phyloP scores from a whole-genome alignment of 805 yeast species.

The Blastobotrys terrestris region DNA sequence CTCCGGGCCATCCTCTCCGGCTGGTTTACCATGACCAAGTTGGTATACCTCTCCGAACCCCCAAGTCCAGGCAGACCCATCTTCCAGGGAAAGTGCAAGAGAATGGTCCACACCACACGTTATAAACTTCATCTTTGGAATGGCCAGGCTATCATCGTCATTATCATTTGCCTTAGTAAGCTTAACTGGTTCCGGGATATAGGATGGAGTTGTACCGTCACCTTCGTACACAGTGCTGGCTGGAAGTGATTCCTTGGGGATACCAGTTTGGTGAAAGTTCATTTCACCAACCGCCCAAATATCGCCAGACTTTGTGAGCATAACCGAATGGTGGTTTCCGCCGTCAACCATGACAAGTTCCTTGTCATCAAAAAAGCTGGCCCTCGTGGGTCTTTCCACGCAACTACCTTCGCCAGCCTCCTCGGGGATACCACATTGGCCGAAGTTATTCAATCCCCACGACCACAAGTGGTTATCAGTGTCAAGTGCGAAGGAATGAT shows the following conservation, averaged over 20 bases:
- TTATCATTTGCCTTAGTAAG: slow-evolving; percentile 36
- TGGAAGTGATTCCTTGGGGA: slow-evolving; percentile 60
- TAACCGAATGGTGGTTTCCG: slow-evolving; percentile 92
- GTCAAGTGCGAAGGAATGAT: slow-evolving; percentile 89
- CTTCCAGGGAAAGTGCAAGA: slow-evolving; percentile 64
- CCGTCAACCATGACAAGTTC: slow-evolving; percentile 63
- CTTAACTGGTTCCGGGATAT: slow-evolving; percentile 79
- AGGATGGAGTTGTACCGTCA: slow-evolving; percentile 67
- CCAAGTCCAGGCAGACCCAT: slow-evolving; percentile 90
- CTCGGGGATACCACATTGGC: slow-evolving; percentile 85
- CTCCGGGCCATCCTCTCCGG: slow-evolving; percentile 78
- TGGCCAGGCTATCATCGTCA: slow-evolving; percentile 19
- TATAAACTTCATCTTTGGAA: slow-evolving; percentile 45
- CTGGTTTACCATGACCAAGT: slow-evolving; percentile 80
- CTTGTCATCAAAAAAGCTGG: slow-evolving; percentile 55
- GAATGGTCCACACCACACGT: slow-evolving; percentile 93
- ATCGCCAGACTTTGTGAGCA: slow-evolving; percentile 65
- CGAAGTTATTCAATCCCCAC: slow-evolving; percentile 97
- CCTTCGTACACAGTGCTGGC: slow-evolving; percentile 67
- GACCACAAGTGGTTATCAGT: slow-evolving; percentile 62
- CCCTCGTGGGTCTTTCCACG: slow-evolving; percentile 68
- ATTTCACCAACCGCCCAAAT: slow-evolving; percentile 83
- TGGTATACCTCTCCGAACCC: slow-evolving; percentile 98
- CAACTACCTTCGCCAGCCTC: slow-evolving; percentile 64
- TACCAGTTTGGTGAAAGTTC: slow-evolving; percentile 91